Base-by-base conservation (phyloP, 1,284 basidiomycete species). In the Ceratobasidium sp. region DNA sequence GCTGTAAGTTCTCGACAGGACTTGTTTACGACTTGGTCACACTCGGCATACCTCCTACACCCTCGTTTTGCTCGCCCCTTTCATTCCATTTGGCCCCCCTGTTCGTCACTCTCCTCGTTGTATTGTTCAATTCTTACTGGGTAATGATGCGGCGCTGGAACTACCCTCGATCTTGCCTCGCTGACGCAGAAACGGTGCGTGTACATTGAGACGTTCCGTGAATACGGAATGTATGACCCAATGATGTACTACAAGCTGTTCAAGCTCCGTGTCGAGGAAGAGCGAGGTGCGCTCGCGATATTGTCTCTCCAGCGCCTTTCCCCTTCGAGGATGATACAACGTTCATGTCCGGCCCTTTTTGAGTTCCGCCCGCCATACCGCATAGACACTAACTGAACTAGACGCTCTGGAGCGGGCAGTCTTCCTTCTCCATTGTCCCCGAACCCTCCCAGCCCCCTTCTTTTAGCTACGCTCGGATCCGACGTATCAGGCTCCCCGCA, bases 191-290 rank as follows among this genome's bases (percentile, higher is more conserved):
- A 74, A 40, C 42, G 71, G 28, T 48, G 59, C 40, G 46, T 64
- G 48, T 74, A 74, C 20, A 64, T 64, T 52, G 33, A 64, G 26
- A 54, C 46, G 17, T 74, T 74, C 61, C 44, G 46, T 23, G 85
- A 86, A 78, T 88, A 89, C n/a, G 81, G 80, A 38, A 90, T 93
- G 90, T 86, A 86, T 28, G 91, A 91, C 0, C 91, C 92, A 2
- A 83, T 93, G 13, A 91, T 91, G 78, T 94, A 93, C 82, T 93
- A 93, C 80, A 88, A 91, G 40, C 92, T 91, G 1, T 83, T 85
- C 20, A 86, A 87, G 79, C 78, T 85, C 77, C 87, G 91, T 26
- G 89, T 88, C 82, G 88, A 91, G 20, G 92, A 94, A 83, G 92
- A 93, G 84, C 82, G 83, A 82, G 89, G 91, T 90, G 77, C 64